Base-by-base conservation (phyloP, 164 flowering plant genomes). In the Aristolochia contorta region DNA sequence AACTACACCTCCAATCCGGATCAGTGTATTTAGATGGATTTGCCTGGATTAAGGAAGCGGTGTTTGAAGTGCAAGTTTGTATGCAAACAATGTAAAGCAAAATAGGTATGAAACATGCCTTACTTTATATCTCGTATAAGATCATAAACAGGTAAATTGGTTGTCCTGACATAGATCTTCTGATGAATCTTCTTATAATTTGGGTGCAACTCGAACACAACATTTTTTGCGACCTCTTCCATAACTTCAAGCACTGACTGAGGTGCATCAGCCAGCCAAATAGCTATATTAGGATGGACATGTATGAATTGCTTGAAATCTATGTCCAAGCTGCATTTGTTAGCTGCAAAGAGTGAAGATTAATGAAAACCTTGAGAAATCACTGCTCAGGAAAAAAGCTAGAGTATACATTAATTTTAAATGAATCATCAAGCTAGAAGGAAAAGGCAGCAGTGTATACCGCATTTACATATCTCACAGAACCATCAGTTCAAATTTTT, bases 191-290 rank as follows among this genome's bases (percentile, higher is more conserved):
- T 77, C 71, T 74, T 86, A 82, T 93, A 93, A 69, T 93, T 90
- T 14, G 83, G 84, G 72, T 90, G 93, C 47, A 90, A 61, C 49
- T 84, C 72, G 67, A 86, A 93, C 20, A 93, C 95, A 54, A 90
- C 89, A 47, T 79, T 85, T 67, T 80, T 78, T 27, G 97, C 91
- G 62, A 88, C 96, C 53, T 93, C 97, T 74, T 93, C 99, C 99
- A 93, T 90, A 60, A 90, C 96, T 78, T 90, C 99, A 43, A 90
- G 80, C 50, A 90, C 96, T 23, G 99, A 77, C 49, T 87, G 97
- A 0, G 99, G 99, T 37, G 99, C 97, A 86, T 93, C 99, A 65
- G 96, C 99, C 60, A 93, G 80, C 99, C 99, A 93, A 58, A 93
- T 93, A n/a, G 99, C 99, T 75, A 93, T 90, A 70, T 91, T 93